phyloP scores from a whole-genome alignment of 2,329 filamentous ascomycete species.

The Orbilia blumenaviensis region DNA sequence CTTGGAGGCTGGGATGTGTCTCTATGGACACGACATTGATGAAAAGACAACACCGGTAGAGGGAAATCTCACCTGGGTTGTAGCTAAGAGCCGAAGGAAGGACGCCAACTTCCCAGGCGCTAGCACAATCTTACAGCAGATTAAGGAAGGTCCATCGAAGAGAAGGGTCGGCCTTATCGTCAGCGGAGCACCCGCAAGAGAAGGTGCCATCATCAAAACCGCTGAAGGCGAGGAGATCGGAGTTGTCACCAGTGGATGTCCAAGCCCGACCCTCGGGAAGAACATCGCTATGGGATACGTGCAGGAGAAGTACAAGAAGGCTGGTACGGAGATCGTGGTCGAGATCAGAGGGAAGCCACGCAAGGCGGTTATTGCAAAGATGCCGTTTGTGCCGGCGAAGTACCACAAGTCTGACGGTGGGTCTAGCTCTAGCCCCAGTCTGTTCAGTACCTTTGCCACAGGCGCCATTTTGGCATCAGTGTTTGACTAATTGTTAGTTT shows the following conservation, averaged over 20 bases:
- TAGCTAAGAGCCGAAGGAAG: slow-evolving; percentile 78
- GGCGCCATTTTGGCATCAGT: slow-evolving; percentile 5
- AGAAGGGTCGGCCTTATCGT: slow-evolving; percentile 83
- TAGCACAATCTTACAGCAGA: slow-evolving; percentile 77
- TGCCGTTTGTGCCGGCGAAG: slow-evolving; percentile 85
- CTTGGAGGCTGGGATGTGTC: slow-evolving; percentile 96
- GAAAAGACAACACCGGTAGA: slow-evolving; percentile 77
- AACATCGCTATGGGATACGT: slow-evolving; percentile 98
- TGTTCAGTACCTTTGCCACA: background rate
- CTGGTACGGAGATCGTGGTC: slow-evolving; percentile 81
- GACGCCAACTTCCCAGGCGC: slow-evolving; percentile 79
- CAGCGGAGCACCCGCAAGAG: slow-evolving; percentile 85
- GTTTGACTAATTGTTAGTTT: background rate
- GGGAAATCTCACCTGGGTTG: slow-evolving; percentile 78
- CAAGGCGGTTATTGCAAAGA: slow-evolving; percentile 79
- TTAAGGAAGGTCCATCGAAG: slow-evolving; percentile 65
- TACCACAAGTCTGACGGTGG: slow-evolving; percentile 69
- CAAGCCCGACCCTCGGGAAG: slow-evolving; percentile 82
- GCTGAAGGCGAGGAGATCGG: slow-evolving; percentile 74
- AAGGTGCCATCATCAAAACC: slow-evolving; percentile 80
- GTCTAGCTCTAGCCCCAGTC: background rate
- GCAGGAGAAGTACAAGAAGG: slow-evolving; percentile 81
- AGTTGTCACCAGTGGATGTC: slow-evolving; percentile 85
- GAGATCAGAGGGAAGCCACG: slow-evolving; percentile 79
- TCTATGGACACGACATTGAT: slow-evolving; percentile 98